Evolutionary conservation across 2,329 filamentous ascomycete genomes (phyloP).

Genomic region (Neonectria coccinea): DNA sequence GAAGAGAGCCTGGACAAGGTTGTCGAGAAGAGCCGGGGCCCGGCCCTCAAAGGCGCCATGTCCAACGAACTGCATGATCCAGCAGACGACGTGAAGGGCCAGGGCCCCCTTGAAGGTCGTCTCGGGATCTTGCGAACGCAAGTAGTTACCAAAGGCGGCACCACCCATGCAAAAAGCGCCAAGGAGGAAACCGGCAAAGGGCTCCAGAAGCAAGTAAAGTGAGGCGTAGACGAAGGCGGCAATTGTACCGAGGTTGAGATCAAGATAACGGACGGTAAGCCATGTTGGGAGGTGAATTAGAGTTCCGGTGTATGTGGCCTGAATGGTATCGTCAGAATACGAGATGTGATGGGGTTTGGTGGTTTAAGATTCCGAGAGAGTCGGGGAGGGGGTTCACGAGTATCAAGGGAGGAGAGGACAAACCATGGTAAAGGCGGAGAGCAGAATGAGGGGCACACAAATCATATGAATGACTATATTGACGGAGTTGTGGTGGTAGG

Average conservation of each 20-base stretch:
- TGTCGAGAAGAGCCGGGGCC: constrained; percentile 90
- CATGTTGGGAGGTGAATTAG: constrained; percentile 74
- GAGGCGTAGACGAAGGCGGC: constrained; percentile 75
- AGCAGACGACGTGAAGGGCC: constrained; percentile 77
- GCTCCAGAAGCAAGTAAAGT: constrained; percentile 92
- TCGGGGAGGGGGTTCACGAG: not conserved
- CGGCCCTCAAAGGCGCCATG: constrained; percentile 90
- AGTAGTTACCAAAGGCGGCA: constrained; percentile 80
- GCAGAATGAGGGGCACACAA: constrained; percentile 81
- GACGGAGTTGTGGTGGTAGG: constrained; percentile 82
- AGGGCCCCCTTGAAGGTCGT: constrained; percentile 69
- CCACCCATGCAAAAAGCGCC: constrained; percentile 80
- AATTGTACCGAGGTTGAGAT: constrained; percentile 75
- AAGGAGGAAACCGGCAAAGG: constrained; percentile 85
- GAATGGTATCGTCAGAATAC: constrained; percentile 27
- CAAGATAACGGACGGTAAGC: constrained; percentile 75
- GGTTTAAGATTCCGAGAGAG: constrained; percentile 12
- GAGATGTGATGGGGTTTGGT: constrained; percentile 2
- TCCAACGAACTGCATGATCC: constrained; percentile 91
- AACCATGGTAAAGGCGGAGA: constrained; percentile 79
- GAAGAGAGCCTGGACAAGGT: constrained; percentile 90
- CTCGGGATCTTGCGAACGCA: constrained; percentile 69
- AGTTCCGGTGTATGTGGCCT: constrained; percentile 72
- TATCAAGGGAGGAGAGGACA: constrained; percentile 45
- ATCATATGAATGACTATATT: constrained; percentile 84